phyloP scores from a whole-genome alignment of 768 basidiomycete genomes.

The Serendipita sp. region DNA sequence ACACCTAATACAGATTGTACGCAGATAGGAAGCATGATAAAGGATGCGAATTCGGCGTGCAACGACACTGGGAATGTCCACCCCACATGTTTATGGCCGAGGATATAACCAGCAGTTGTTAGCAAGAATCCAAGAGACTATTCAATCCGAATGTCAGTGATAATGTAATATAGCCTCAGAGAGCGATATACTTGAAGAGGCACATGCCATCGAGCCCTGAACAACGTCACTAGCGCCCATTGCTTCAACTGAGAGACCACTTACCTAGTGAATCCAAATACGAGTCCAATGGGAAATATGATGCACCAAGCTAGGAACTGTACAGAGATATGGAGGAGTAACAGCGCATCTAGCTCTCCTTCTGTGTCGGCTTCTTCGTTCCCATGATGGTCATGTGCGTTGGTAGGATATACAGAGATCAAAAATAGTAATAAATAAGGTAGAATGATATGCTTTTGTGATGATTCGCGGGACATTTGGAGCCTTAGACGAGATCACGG shows the following conservation, averaged over 20 bases:
- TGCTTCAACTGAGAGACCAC: not conserved
- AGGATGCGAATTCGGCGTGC: slow-evolving; percentile 60
- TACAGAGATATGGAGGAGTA: slow-evolving; percentile 70
- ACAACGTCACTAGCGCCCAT: slow-evolving; percentile 24
- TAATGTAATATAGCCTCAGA: not conserved
- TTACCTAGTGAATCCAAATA: slow-evolving; percentile 24
- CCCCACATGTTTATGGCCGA: slow-evolving; percentile 79
- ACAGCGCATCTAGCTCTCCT: slow-evolving; percentile 55
- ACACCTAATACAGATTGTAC: slow-evolving; percentile 58
- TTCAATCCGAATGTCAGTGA: not conserved
- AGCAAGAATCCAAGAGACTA: slow-evolving; percentile 53
- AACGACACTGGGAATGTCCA: slow-evolving; percentile 56
- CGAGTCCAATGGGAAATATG: slow-evolving; percentile 58
- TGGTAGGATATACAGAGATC: slow-evolving; percentile 16
- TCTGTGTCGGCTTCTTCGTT: slow-evolving; percentile 44
- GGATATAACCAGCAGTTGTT: slow-evolving; percentile 54
- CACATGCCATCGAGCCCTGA: slow-evolving; percentile 77
- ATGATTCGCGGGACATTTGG: not conserved
- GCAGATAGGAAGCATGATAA: slow-evolving; percentile 39
- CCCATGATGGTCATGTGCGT: slow-evolving; percentile 35
- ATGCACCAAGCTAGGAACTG: slow-evolving; percentile 74
- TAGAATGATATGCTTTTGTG: too few species aligned
- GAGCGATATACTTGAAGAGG: slow-evolving; percentile 49
- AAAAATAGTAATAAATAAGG: not conserved
- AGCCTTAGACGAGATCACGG: not conserved